Conservation (phyloP, 768 basidiomycete species). For the Russula griseocarnosa region DNA sequence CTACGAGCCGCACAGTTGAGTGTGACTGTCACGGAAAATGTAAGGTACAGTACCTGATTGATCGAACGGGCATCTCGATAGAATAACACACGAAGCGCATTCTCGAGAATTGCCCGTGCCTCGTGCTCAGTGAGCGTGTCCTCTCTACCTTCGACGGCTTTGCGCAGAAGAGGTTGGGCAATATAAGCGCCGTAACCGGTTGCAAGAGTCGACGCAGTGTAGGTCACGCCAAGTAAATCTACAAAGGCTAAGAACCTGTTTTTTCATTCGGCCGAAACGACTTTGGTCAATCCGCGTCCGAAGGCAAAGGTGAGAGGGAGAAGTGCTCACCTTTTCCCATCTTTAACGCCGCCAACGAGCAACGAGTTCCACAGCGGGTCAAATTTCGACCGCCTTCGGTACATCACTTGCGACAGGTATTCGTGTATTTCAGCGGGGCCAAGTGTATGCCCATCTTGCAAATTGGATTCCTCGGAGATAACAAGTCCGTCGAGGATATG, state of each 20-base stretch:
- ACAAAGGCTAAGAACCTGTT: conserved; percentile 88
- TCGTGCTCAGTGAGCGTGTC: conserved; percentile 72
- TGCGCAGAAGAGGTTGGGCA: conserved; percentile 87
- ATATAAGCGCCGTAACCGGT: conserved; percentile 94
- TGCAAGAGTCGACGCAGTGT: conserved; percentile 86
- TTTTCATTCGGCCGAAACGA: neutral
- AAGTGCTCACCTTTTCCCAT: conserved; percentile 65
- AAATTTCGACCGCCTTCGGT: conserved; percentile 79
- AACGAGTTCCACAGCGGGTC: conserved; percentile 95
- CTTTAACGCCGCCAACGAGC: conserved; percentile 86
- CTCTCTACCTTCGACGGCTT: conserved; percentile 82
- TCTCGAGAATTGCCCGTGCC: conserved; percentile 71
- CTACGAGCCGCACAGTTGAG: conserved; percentile 40
- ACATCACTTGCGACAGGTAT: conserved; percentile 88
- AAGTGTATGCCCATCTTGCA: conserved; percentile 78
- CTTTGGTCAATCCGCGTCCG: neutral
- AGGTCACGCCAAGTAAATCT: conserved; percentile 95
- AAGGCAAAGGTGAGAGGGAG: neutral
- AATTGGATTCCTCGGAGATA: conserved; percentile 65
- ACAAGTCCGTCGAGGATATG: conserved; percentile 71
- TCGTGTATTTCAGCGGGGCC: conserved; percentile 90
- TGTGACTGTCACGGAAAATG: neutral
- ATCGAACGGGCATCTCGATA: conserved; percentile 95
- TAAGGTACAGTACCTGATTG: conserved; percentile 67
- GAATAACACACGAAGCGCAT: conserved; percentile 89